Base-by-base conservation (phyloP, 2,329 filamentous ascomycete genomes). In the Sarocladium strictum region DNA sequence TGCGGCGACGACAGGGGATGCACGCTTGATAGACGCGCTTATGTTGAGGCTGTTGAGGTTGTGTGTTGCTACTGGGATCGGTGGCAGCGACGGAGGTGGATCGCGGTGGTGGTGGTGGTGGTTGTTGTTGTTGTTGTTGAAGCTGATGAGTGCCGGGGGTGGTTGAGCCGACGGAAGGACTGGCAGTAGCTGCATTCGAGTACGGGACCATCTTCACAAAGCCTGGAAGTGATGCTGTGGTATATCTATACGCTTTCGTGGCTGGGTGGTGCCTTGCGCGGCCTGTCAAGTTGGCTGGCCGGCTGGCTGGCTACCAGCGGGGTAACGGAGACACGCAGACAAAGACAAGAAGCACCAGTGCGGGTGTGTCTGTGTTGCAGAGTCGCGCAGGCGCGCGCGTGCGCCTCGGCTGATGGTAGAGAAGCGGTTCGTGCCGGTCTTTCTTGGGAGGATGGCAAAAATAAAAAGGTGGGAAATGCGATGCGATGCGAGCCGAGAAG, bases 11-110 rank as follows among this genome's bases (percentile, higher is more conserved):
- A 58, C 81, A 84, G 6, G 81, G 81, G 51, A 84, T 84, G 64
- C 81, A 84, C 27, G 81, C 81, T 63, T 84, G 81, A 59, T 84
- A 84, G 59, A 84, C 81, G 53, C 81, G 79, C 67, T 83, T 83
- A 65, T 84, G 79, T 61, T 79, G 77, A 23, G 67, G 33, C 61
- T 79, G 77, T 23, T 66, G 33, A n/a, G 3, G 17, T 19, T 27
- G 32, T 27, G 50, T 17, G 59, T 45, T 57, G 33, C 40, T 51
- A 33, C 51, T 35, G 47, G 17, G 29, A 53, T 54, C 53, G 49
- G 54, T 47, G 57, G 59, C 45, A 52, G 53, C 52, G 55, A 47
- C 37, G 59, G 58, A 43, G 53, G 57, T 29, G 27, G 47, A 51
- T 17, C 47, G 47, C 12, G 47, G 47, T 12, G 29, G 27, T 19